Evolutionary conservation across 2,329 filamentous ascomycete species (phyloP).

Genomic region (Pezicula radicicola): DNA sequence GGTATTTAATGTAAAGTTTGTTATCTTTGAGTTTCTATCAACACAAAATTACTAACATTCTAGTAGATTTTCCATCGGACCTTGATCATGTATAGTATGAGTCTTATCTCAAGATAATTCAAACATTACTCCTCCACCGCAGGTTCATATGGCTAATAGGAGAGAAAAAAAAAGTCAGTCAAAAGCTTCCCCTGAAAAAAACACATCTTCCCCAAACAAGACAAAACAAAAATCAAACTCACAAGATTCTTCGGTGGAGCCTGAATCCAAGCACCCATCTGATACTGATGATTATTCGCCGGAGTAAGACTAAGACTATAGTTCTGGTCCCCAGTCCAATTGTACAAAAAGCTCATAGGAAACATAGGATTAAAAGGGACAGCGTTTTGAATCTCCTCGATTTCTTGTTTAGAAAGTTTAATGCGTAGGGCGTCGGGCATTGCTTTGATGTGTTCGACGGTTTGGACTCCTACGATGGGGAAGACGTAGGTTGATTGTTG

Average conservation of each 20-base stretch:
- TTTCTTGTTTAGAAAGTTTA: conserved; percentile 8
- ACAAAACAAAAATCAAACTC: too few species aligned
- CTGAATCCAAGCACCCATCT: neutral
- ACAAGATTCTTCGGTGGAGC: neutral
- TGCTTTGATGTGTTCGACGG: conserved; percentile 9
- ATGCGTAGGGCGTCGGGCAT: conserved; percentile 6
- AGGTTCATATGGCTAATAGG: too few species aligned
- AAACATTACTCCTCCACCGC: too few species aligned
- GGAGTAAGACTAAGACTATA: neutral
- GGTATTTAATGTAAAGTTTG: too few species aligned
- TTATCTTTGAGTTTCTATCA: too few species aligned
- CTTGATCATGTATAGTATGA: too few species aligned
- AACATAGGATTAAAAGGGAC: conserved; percentile 10
- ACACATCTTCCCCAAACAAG: too few species aligned
- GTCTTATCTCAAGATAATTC: too few species aligned
- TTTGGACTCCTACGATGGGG: conserved; percentile 12
- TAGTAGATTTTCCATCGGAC: too few species aligned
- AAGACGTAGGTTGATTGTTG: conserved; percentile 13
- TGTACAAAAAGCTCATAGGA: conserved; percentile 4
- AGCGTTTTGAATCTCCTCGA: conserved; percentile 10
- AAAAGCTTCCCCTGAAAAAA: too few species aligned
- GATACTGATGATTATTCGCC: neutral
- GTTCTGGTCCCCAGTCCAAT: neutral
- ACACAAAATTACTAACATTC: too few species aligned
- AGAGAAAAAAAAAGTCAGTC: too few species aligned